These are phyloP conservation scores for Exserohilum turcica DNA, from an alignment of 2,329 filamentous ascomycete species.

Conservation along the genomic window DNA sequence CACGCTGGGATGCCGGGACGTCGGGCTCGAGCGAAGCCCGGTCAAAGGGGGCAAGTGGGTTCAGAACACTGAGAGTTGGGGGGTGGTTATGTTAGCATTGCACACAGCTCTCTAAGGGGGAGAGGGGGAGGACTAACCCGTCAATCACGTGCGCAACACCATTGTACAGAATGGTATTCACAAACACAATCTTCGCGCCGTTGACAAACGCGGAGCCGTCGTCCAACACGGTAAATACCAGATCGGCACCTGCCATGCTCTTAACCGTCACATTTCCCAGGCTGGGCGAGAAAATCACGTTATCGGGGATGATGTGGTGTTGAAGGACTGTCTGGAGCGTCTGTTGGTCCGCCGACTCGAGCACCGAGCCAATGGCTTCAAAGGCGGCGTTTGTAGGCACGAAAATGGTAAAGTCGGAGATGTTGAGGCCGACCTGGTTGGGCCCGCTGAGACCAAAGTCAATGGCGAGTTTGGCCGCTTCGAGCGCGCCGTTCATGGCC, in stretches of 20 bases:
- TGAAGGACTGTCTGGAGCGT: conserved; percentile 32
- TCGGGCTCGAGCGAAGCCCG: conserved; percentile 24
- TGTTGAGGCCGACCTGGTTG: conserved; percentile 25
- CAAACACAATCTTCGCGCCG: conserved; percentile 29
- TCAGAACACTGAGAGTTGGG: conserved; percentile 17
- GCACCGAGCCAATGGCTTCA: conserved; percentile 55
- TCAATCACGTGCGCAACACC: conserved; percentile 36
- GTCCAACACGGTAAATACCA: conserved; percentile 31
- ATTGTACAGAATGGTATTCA: conserved; percentile 34
- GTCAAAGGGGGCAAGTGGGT: conserved; percentile 23
- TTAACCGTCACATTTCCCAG: conserved; percentile 32
- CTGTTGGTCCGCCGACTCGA: conserved; percentile 21
- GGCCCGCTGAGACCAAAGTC: conserved; percentile 25
- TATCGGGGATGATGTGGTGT: conserved; percentile 36
- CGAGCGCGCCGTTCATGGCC: conserved; percentile 25
- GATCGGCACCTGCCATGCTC: conserved; percentile 25
- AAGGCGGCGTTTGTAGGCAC: conserved; percentile 78
- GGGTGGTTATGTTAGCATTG: neutral
- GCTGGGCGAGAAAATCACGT: conserved; percentile 32
- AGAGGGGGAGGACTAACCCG: conserved; percentile 12
- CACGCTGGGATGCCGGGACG: conserved; percentile 22
- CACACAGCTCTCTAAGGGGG: neutral
- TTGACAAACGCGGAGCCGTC: conserved; percentile 35
- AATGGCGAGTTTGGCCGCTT: conserved; percentile 25
- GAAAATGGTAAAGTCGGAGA: conserved; percentile 76